Conservation (phyloP, 768 basidiomycete genomes). For the Suillus bovinus region DNA sequence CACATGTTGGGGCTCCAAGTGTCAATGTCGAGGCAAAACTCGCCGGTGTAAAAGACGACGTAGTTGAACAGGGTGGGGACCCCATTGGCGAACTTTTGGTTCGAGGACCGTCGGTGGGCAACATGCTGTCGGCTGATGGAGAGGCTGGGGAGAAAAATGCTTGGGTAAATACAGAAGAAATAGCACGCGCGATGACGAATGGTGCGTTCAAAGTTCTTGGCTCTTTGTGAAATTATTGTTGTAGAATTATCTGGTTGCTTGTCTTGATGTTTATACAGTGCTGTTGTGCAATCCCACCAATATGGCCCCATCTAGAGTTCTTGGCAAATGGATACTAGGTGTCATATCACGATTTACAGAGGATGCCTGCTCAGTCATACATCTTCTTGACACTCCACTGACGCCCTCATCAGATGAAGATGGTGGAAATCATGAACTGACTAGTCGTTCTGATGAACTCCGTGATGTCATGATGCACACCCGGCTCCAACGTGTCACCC, state of each 20-base stretch:
- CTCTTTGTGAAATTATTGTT: constrained; percentile 1
- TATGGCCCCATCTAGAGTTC: neutral
- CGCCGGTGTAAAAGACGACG: constrained; percentile 62
- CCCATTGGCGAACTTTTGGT: constrained; percentile 62
- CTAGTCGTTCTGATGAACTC: no score
- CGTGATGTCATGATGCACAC: neutral
- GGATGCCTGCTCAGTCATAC: neutral
- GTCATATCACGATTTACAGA: neutral
- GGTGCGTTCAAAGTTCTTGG: constrained; percentile 55
- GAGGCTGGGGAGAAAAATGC: constrained; percentile 37
- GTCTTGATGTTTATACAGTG: neutral
- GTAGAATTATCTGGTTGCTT: neutral
- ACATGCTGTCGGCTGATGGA: constrained; percentile 41
- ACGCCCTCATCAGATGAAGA: neutral
- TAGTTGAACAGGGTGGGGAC: constrained; percentile 64
- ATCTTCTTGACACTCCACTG: neutral
- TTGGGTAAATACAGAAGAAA: constrained; percentile 48
- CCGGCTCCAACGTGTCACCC: neutral
- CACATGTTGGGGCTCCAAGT: constrained; percentile 77
- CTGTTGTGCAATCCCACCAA: neutral
- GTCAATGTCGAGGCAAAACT: constrained; percentile 85
- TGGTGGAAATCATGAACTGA: no score
- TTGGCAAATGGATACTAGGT: neutral
- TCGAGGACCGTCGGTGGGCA: constrained; percentile 75
- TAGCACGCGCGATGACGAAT: constrained; percentile 58